Base-by-base conservation (phyloP, 108 stramenopile genomes). In the Conticribra guillardii region DNA sequence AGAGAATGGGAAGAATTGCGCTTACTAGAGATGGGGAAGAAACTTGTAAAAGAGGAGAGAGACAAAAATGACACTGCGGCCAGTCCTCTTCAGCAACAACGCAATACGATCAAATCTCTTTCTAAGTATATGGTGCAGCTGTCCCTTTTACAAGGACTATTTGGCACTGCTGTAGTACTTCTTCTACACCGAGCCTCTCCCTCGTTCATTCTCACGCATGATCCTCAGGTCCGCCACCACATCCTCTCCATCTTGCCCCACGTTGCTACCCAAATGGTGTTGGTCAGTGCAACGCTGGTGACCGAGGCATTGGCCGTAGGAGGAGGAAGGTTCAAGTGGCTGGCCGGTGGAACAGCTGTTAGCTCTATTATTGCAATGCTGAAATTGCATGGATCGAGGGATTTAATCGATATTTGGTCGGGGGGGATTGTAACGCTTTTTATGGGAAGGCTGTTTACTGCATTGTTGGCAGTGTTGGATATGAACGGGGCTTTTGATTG, bases 361-460 rank as follows among this genome's bases (percentile, higher is more conserved):
- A 58, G 80, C 8, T 79, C 89, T 5, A 41, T 81, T 11, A 16
- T 79, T 15, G 57, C 84, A 11, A 77, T 84, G 32, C 54, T 34
- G 21, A 72, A 79, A 23, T 56, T 89, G 37, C 63, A 31, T 14
- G 32, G 46, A 19, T 75, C 86, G 19, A 82, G 69, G 0, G 76
- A 53, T 60, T 64, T 89, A 34, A 74, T 79, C 7, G 50, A 22
- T 9, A 85, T 89, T 49, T 89, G 89, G 89, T 70, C 61, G 1
- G 45, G 62, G 27, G 89, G 89, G 11, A 85, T 89, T 76, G 81
- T 77, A 8, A 51, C 77, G 45, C 69, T 90, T 21, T 87, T 90
- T 71, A 58, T 68, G 18, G 89, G 86, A 18, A 64, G 89, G 46
- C 48, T 85, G 7, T 15, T 77, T 4, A 86, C 89, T 2, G 89